phyloP scores from a whole-genome alignment of 257 asterid species.

The Capsicum chinense region DNA sequence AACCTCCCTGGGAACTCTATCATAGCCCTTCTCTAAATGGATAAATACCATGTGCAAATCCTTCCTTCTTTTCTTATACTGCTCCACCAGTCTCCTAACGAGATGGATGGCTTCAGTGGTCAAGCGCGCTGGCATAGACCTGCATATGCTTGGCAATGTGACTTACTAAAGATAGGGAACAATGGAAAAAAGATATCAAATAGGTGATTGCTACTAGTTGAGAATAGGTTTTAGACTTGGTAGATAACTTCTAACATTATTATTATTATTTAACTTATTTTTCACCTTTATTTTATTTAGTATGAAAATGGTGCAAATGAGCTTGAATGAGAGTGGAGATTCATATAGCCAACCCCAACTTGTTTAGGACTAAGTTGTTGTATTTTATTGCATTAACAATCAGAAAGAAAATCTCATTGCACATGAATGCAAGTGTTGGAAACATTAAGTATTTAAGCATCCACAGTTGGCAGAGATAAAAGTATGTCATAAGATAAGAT shows the following conservation, averaged over 20 bases:
- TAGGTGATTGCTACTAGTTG: background rate
- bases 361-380: background rate
- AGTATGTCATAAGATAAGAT: constrained; percentile 6
- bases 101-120: too few species aligned
- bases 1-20: too few species aligned
- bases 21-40: too few species aligned
- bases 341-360: background rate
- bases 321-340: background rate
- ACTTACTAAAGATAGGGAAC: background rate
- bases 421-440: constrained; percentile 20
- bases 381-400: constrained; percentile 20
- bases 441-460: constrained; percentile 2
- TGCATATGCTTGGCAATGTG: background rate
- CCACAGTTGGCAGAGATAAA: background rate
- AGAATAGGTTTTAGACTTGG: constrained; percentile 4
- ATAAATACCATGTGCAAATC: too few species aligned
- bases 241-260: background rate
- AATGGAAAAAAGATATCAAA: background rate
- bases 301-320: background rate
- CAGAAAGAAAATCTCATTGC: background rate
- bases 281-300: background rate
- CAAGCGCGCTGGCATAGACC: background rate
- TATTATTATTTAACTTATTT: constrained; percentile 16
- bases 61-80: too few species aligned
- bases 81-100: too few species aligned